Evolutionary conservation across 192 early-diverging fungal species (phyloP).

Genomic region (Kappamyces sp.): DNA sequence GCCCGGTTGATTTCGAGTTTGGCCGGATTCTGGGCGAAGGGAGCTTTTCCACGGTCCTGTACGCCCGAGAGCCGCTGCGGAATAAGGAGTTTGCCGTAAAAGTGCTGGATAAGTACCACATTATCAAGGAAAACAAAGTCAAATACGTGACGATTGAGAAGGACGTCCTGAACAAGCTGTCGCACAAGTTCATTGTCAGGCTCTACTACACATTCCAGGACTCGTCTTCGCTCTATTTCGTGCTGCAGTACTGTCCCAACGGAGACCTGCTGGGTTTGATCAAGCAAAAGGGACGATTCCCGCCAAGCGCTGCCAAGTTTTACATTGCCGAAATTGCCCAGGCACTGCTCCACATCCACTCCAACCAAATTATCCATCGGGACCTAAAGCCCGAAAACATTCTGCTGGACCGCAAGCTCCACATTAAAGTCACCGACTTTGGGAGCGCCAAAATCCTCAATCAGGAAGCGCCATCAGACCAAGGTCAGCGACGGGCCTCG

Average conservation of each 20-base stretch:
- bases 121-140: slow-evolving; percentile 92
- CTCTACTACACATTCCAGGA: slow-evolving; percentile 97
- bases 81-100: slow-evolving; percentile 80
- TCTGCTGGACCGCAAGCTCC: slow-evolving; percentile 78
- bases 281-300: slow-evolving; percentile 58
- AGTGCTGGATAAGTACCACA: slow-evolving; percentile 60
- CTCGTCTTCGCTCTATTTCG: slow-evolving; percentile 82
- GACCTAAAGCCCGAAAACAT: slow-evolving; percentile 97
- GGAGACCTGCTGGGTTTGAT: slow-evolving; percentile 88
- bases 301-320: slow-evolving; percentile 66
- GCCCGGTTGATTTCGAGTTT: slow-evolving; percentile 78
- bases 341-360: slow-evolving; percentile 86
- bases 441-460: slow-evolving; percentile 80
- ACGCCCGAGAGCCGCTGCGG: slow-evolving; percentile 67
- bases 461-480: neutral
- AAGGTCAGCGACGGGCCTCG: slow-evolving; percentile 59
- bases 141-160: slow-evolving; percentile 85
- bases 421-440: slow-evolving; percentile 95
- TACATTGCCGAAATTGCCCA: slow-evolving; percentile 83
- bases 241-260: slow-evolving; percentile 81
- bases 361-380: slow-evolving; percentile 77
- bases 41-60: slow-evolving; percentile 87
- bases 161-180: slow-evolving; percentile 74
- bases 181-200: slow-evolving; percentile 86
- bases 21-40: slow-evolving; percentile 86